Evolutionary conservation across 2,329 filamentous ascomycete species (phyloP), one percentile per base, ranked within the genome.

Genomic region (Penicillium sp.): DNA sequence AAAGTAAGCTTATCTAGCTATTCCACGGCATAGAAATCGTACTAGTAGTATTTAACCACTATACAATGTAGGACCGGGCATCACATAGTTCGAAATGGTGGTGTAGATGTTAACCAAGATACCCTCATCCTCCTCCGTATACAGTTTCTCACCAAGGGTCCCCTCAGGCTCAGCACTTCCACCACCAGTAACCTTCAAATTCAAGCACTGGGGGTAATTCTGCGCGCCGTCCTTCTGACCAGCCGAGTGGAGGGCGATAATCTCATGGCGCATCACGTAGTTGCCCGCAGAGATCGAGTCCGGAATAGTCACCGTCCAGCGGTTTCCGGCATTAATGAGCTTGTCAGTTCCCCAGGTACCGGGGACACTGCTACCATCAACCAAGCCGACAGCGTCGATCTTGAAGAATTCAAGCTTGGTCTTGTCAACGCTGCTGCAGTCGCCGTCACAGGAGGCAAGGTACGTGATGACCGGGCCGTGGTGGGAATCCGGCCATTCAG

Each of bases 381-480:
- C 72, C 59, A 84, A 77, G 52, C 85, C 86, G 28, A 70, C 75
- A 51, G 79, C 79, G 33, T 81, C 79, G 55, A 88, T 87, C 79
- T 89, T 89, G 79, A 86, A 83, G 71, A 82, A 88, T 59, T 81
- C 71, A 29, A 87, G 77, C 6, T 73, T 66, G 2, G 70, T 72
- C 70, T 84, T 82, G 70, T 83, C 79, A 52, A 80, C 82, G 0
- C 69, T 68, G 34, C 79, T 75, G 70, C 83, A 87, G 68, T 85
- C 79, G 16, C 80, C 83, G 48, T 80, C 72, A 71, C 83, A 86
- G 61, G 78, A 79, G 52, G 86, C 86, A 14, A 88, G 74, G 75
- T 88, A 88, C 68, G 81, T 81, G 59, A 88, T 79, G 63, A 88
- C 81, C 10, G 86, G 86, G 2, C 84, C 84, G 60, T 86, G 79